phyloP scores from a whole-genome alignment of 805 yeast genomes.

The Metschnikowia henanensis region DNA sequence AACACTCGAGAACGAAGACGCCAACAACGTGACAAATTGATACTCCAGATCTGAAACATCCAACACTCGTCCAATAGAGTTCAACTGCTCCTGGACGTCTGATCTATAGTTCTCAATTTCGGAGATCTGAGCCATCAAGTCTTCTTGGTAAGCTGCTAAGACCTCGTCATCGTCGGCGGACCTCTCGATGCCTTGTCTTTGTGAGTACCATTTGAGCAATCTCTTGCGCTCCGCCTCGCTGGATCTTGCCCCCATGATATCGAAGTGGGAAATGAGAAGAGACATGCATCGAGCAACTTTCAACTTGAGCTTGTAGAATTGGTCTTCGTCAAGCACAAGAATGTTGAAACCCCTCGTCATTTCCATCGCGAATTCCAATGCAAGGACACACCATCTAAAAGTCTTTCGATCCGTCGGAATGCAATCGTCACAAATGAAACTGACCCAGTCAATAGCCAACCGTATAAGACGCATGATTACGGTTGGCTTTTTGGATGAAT shows the following conservation, averaged over 20 bases:
- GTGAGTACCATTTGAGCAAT: constrained; percentile 53
- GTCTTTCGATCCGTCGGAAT: constrained; percentile 88
- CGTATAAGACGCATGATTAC: constrained; percentile 72
- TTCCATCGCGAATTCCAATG: constrained; percentile 94
- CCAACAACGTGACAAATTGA: constrained; percentile 80
- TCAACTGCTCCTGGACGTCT: constrained; percentile 40
- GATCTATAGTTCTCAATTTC: constrained; percentile 60
- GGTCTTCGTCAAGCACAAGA: constrained; percentile 72
- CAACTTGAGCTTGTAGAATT: constrained; percentile 66
- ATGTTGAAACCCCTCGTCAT: constrained; percentile 91
- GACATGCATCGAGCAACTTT: constrained; percentile 96
- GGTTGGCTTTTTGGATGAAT: constrained; percentile 62
- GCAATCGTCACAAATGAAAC: constrained; percentile 92
- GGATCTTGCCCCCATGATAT: constrained; percentile 97
- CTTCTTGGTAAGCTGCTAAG: constrained; percentile 56
- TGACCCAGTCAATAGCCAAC: constrained; percentile 85
- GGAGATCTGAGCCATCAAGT: constrained; percentile 63
- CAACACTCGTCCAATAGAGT: constrained; percentile 78
- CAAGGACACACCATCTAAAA: constrained; percentile 94
- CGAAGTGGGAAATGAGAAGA: constrained; percentile 89
- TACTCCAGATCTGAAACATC: constrained; percentile 87
- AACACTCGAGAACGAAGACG: constrained; percentile 85
- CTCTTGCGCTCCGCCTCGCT: constrained; percentile 61
- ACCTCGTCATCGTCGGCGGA: constrained; percentile 40
- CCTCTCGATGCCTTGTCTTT: constrained; percentile 52